These are phyloP conservation scores for Ganoderma multipileum DNA, from an alignment of 1,284 basidiomycete genomes.

Conservation along the genomic window DNA sequence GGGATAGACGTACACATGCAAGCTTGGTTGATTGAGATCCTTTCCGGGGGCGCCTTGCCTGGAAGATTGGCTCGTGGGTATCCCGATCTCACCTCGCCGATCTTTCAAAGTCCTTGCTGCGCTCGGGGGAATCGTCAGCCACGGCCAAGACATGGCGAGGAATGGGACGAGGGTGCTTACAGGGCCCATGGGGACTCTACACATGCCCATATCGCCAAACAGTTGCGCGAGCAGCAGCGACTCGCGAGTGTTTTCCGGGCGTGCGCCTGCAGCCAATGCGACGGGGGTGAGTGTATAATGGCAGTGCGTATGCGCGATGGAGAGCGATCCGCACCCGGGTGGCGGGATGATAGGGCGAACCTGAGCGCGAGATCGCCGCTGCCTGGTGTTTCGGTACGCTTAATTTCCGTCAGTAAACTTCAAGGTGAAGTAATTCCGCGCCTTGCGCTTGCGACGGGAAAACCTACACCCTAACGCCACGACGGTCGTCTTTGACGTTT, in stretches of 20 bases:
- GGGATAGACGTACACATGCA: conserved; percentile 7
- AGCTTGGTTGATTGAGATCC: conserved; percentile 12
- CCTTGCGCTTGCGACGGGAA: conserved; percentile 2
- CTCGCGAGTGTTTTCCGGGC: conserved; percentile 13
- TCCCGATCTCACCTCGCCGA: conserved; percentile 27
- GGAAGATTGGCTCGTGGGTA: conserved; percentile 22
- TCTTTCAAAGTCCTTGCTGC: conserved; percentile 18
- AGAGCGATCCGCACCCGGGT: conserved; percentile 2
- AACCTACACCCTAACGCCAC: conserved; percentile 31
- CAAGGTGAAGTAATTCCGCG: conserved; percentile 22
- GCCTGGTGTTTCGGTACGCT: conserved; percentile 17
- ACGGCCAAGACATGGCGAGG: conserved; percentile 11
- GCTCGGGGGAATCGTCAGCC: conserved; percentile 16
- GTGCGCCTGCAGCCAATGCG: conserved; percentile 12
- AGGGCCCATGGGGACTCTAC: conserved; percentile 18
- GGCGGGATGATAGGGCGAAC: background rate
- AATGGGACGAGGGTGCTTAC: conserved; percentile 12
- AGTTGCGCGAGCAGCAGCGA: conserved; percentile 12
- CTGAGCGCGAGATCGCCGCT: conserved; percentile 12
- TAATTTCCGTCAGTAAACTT: conserved; percentile 26
- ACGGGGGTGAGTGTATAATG: conserved; percentile 2
- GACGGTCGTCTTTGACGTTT: conserved; percentile 22
- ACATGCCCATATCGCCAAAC: conserved; percentile 31
- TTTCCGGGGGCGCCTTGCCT: conserved; percentile 2
- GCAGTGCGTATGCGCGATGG: background rate